phyloP scores from a whole-genome alignment of 2,329 filamentous ascomycete species.

The Diaporthe destruens region DNA sequence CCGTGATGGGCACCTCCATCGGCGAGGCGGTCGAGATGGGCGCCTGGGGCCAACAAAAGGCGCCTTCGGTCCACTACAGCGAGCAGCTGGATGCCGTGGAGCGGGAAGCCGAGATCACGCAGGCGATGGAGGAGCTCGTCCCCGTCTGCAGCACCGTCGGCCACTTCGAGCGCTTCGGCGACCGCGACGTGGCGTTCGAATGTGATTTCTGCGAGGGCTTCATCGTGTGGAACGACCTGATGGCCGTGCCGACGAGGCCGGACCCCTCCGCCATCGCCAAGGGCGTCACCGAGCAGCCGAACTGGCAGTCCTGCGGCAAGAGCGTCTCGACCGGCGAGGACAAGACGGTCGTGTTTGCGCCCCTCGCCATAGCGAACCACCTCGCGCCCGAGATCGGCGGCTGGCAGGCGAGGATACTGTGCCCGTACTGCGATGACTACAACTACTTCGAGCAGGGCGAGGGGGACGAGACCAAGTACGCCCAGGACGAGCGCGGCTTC shows the following conservation, averaged over 20 bases:
- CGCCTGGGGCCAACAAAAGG: conserved; percentile 37
- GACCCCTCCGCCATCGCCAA: conserved; percentile 46
- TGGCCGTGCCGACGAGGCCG: conserved; percentile 63
- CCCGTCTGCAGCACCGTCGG: conserved; percentile 65
- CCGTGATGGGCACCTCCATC: conserved; percentile 36
- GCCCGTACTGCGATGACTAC: conserved; percentile 69
- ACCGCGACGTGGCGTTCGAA: conserved; percentile 67
- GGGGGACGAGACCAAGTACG: conserved; percentile 62
- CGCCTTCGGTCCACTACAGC: conserved; percentile 24
- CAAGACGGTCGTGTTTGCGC: conserved; percentile 68
- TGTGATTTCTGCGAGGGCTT: conserved; percentile 74
- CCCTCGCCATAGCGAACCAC: conserved; percentile 70
- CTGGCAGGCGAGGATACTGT: conserved; percentile 65
- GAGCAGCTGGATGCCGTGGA: conserved; percentile 37
- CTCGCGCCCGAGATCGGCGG: conserved; percentile 62
- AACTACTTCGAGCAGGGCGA: conserved; percentile 62
- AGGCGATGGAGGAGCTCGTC: conserved; percentile 60
- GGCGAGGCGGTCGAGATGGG: conserved; percentile 42
- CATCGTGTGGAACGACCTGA: conserved; percentile 69
- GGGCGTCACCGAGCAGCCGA: conserved; percentile 49
- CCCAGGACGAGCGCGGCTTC: conserved; percentile 62
- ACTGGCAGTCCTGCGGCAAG: conserved; percentile 66
- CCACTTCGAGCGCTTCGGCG: conserved; percentile 67
- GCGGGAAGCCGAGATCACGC: conserved; percentile 41
- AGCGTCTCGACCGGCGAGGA: conserved; percentile 55